Evolutionary conservation across 352 stramenopile species (phyloP).

Genomic region (Phytophthora agathidicida): DNA sequence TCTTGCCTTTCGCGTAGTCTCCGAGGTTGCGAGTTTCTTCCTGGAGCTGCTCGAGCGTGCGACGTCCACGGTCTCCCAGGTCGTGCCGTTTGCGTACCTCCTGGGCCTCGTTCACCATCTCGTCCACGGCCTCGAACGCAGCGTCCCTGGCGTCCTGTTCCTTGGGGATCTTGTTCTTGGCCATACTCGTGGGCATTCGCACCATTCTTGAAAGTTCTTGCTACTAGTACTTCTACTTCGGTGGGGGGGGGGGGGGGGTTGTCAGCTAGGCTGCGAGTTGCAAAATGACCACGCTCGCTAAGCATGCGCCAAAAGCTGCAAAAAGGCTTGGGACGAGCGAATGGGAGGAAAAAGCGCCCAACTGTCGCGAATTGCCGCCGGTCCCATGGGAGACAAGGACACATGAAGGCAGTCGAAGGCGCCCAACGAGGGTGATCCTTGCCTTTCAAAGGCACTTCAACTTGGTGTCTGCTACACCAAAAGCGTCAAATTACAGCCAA

Average conservation of each 20-base stretch:
- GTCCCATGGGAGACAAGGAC: constrained; percentile 16
- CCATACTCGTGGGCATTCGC: constrained; percentile 34
- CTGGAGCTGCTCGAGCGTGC: constrained; percentile 46
- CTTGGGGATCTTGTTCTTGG: constrained; percentile 25
- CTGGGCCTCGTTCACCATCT: constrained; percentile 36
- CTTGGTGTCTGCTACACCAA: constrained; percentile 16
- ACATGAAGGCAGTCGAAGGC: constrained; percentile 36
- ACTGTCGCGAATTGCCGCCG: constrained; percentile 12
- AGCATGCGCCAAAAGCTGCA: not conserved
- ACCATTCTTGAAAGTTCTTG: too few species aligned
- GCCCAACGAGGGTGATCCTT: constrained; percentile 9
- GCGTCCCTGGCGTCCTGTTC: constrained; percentile 23
- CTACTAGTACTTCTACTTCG: too few species aligned
- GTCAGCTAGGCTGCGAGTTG: constrained; percentile 10
- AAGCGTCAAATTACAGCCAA: not conserved
- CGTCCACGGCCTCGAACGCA: constrained; percentile 18
- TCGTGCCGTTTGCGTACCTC: constrained; percentile 24
- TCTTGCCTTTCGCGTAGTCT: constrained; percentile 53
- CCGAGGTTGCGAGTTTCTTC: constrained; percentile 49
- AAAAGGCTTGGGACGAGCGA: constrained; percentile 13
- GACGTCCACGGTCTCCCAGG: constrained; percentile 23
- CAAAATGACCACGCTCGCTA: constrained; percentile 2
- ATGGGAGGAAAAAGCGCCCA: not conserved
- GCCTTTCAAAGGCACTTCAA: constrained; percentile 31
- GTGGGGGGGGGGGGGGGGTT: too few species aligned